Evolutionary conservation across 495 filamentous ascomycete species (phyloP), one percentile per base, ranked within the genome.

Genomic region (Penicillium desertorum): DNA sequence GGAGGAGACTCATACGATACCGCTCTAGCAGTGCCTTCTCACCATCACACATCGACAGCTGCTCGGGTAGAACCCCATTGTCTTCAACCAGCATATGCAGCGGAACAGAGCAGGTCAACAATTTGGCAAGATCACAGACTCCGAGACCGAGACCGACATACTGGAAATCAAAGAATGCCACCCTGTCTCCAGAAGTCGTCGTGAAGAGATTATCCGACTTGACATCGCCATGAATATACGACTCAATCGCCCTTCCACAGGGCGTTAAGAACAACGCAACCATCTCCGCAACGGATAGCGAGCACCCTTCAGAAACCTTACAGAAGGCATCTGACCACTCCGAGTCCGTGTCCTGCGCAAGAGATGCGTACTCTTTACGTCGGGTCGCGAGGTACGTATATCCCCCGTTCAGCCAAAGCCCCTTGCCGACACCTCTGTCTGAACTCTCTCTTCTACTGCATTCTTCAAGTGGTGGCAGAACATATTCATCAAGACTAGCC

Each of bases 171-270:
- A 73, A 76, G 55, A 76, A 76, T 1, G 71, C 73, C 19, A 76
- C 73, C 23, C 61, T 9, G 7, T 70, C 63, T 17, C 70, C 71
- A 0, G 42, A 51, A 0, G n/a, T 37, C 1, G 61, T 69, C 7
- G 71, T 76, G 56, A 76, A 76, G n/a, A 76, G 71, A 53, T 76
- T 76, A 58, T 76, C 73, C 2, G 71, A 76, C 58, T 76, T 76
- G 47, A 76, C 73, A 22, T 76, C 73, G 39, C 73, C 73, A 42
- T 76, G 73, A 11, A 76, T 76, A 23, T 70, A 72, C 2, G 71
- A 73, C 52, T 76, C 73, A 9, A 67, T 32, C 0, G 58, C 12
- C 19, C 73, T 61, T 20, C 71, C 70, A 44, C 62, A 56, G 0
- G 73, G 71, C 0, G 62, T 69, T 9, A 76, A 49, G 23, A 68